These are phyloP conservation scores for Phylloporus arenicola DNA, from an alignment of 768 basidiomycete genomes.

Conservation along the genomic window DNA sequence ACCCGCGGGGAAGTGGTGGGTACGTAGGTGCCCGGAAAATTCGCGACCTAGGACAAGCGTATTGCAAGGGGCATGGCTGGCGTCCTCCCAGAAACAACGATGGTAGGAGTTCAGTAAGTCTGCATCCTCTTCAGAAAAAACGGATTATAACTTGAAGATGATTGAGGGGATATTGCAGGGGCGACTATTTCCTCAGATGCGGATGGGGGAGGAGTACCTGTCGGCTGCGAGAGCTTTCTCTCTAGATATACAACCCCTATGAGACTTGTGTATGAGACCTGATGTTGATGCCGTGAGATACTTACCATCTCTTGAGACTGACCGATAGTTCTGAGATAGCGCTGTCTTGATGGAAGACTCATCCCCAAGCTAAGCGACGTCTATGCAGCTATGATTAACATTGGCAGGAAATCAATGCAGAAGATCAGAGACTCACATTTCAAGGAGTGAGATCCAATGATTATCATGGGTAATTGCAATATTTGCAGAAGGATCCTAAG, in stretches of 20 bases:
- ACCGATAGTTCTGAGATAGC: neutral
- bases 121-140: too few species aligned
- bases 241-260: conserved; percentile 3
- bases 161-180: too few species aligned
- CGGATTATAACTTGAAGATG: too few species aligned
- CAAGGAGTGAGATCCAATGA: neutral
- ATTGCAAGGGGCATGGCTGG: conserved; percentile 1
- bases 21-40: conserved; percentile 21
- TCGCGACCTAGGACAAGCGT: neutral
- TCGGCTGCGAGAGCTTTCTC: neutral
- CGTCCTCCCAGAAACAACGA: conserved; percentile 15
- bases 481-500: neutral
- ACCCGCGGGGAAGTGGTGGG: conserved; percentile 16
- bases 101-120: too few species aligned
- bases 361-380: neutral
- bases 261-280: neutral
- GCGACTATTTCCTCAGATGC: too few species aligned
- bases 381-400: neutral
- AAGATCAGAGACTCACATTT: neutral
- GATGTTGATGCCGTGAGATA: too few species aligned
- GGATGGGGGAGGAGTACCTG: too few species aligned
- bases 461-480: neutral
- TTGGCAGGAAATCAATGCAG: neutral
- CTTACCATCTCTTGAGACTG: conserved; percentile 1
- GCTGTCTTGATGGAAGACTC: neutral